A percentile compares a stretch with the other conserved stretches of the same genome.
phyloP scores from a whole-genome alignment of 1,139 yeast genomes.

The Pichia sp. region DNA sequence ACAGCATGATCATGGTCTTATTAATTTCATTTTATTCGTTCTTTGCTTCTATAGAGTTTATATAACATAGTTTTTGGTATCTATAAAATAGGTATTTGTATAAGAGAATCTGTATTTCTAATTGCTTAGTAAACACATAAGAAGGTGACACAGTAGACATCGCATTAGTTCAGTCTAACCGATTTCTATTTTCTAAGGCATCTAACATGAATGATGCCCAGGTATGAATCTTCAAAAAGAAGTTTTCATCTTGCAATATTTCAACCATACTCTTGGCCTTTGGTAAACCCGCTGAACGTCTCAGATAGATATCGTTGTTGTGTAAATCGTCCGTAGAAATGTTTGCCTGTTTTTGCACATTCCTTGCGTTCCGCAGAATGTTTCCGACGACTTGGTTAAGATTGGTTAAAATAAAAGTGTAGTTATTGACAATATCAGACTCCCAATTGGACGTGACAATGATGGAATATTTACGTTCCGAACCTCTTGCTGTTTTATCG shows the following conservation, averaged over 20 bases:
- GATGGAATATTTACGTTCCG: constrained; percentile 69
- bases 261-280: constrained; percentile 59
- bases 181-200: constrained; percentile 17
- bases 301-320: constrained; percentile 53
- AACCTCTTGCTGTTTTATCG: constrained; percentile 75
- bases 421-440: constrained; percentile 48
- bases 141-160: neutral
- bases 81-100: neutral
- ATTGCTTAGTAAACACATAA: neutral
- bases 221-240: constrained; percentile 64
- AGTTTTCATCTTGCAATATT: constrained; percentile 54
- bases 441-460: constrained; percentile 64
- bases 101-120: constrained; percentile 3
- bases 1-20: constrained; percentile 17
- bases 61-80: too few species aligned
- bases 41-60: neutral
- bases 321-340: constrained; percentile 26
- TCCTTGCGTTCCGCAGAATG: constrained; percentile 6
- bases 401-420: constrained; percentile 56
- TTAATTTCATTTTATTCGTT: neutral
- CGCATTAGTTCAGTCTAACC: neutral
- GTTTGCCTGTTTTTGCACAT: constrained; percentile 3
- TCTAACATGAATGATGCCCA: constrained; percentile 56
- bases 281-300: constrained; percentile 46
- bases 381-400: constrained; percentile 29